Conservation (phyloP, 2,329 filamentous ascomycete species). For the Aspergillus intermedius region DNA sequence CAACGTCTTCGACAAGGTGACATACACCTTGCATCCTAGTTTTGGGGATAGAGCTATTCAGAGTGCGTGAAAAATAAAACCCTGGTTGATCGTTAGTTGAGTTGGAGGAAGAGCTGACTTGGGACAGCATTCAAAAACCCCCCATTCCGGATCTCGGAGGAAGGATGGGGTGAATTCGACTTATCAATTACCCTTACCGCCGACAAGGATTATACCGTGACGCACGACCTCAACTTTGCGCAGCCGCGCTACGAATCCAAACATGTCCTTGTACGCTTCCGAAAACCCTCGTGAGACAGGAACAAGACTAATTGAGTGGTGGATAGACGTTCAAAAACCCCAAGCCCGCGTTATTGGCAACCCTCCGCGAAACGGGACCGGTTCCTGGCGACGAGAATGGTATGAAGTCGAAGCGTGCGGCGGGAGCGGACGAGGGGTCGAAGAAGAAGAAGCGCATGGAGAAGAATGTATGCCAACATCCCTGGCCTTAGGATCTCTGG, state of each 20-base stretch:
- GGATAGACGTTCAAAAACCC: slow-evolving; percentile 79
- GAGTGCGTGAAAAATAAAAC: slow-evolving; percentile 51
- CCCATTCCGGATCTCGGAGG: slow-evolving; percentile 83
- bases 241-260: slow-evolving; percentile 73
- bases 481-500: not conserved
- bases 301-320: slow-evolving; percentile 1
- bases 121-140: slow-evolving; percentile 66
- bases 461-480: slow-evolving; percentile 45
- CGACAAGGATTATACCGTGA: slow-evolving; percentile 77
- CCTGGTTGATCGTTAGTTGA: not conserved
- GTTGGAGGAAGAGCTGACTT: not conserved
- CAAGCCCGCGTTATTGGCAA: slow-evolving; percentile 71
- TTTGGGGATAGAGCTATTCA: slow-evolving; percentile 77
- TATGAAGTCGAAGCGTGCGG: slow-evolving; percentile 55
- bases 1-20: slow-evolving; percentile 82
- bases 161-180: slow-evolving; percentile 98
- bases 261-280: slow-evolving; percentile 58
- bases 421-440: slow-evolving; percentile 50
- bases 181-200: slow-evolving; percentile 78
- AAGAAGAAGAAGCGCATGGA: slow-evolving; percentile 72
- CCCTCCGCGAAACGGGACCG: slow-evolving; percentile 75
- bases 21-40: slow-evolving; percentile 88
- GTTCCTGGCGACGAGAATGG: slow-evolving; percentile 68
- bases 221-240: slow-evolving; percentile 89
- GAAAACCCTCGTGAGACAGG: not conserved